Base-by-base conservation (phyloP, 129 eudicot genomes). In the Mikania micrantha region DNA sequence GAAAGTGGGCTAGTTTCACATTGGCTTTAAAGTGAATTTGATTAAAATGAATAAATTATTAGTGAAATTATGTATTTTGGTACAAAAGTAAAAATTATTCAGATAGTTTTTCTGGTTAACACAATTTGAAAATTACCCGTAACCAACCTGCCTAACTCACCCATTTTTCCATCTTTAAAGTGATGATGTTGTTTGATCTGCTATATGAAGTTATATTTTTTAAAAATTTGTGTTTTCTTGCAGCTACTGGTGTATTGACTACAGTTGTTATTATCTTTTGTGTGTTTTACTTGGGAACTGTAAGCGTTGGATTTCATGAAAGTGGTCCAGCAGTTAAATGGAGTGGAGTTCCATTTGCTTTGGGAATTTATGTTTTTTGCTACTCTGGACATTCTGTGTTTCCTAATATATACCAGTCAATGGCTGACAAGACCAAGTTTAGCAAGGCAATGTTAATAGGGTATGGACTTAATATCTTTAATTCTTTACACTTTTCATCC, bases 401-500 rank as follows among this genome's bases (percentile, higher is more conserved):
- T 67, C 98, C 98, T 22, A 93, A 93, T 70, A 88, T 93, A 48
- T 93, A 93, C 81, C 96, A 88, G 60, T 88, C 98, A 28, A 91
- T 91, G 98, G 91, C 98, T 50, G 95, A 91, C 74, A 88, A 91
- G 73, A 81, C 77, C 11, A 78, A 91, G 83, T 91, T 88, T 73
- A 78, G 80, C 50, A 76, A 64, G 61, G 96, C 94, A 29, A 67
- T 91, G 39, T 38, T 81, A n/a, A 81, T 78, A 72, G 53, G 90
- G 96, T 91, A 85, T 21, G 45, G 13, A 39, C 31, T 17, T 44
- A 17, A 17, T 25, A 48, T 17, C 54, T 48, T 48, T 48, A 25
- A 9, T 0, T 48, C 2, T 19, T 17, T 19, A 10, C 22, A 0
- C 19, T 8, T 19, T 5, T 6, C 19, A 7, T 9, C 9, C 8